Evolutionary conservation across 257 asterid species (phyloP), one percentile per base, ranked within the genome.

Genomic region (Lithospermum erythrorhizon): DNA sequence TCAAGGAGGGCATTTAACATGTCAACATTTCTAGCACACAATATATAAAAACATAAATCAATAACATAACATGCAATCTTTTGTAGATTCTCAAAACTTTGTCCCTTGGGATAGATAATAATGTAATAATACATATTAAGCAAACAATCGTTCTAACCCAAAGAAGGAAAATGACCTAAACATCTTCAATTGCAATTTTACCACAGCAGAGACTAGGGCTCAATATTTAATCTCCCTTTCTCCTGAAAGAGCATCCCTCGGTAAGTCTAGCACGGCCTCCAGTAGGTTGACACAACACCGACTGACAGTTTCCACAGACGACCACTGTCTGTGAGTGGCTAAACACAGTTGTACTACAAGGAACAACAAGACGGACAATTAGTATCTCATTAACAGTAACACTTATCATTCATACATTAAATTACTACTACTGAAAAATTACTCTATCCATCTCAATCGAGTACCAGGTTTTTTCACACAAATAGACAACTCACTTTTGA

Each of bases 211-310:
- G 18, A 41, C 13, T 3, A 13, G 49, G 14, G 49, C 49, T 41
- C 47, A 5, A 41, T 41, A 14, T 0, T 22, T 30, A 56, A 56
- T 58, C 49, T 35, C 60, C 70, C 30, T 47, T 58, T 23, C 52
- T 20, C 71, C 71, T 67, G 41, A 58, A 67, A 30, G 71, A 59
- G 65, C 71, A 67, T 19, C 71, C 66, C 52, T 67, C 71, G 5
- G 71, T 67, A 10, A 67, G 61, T 13, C 61, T 67, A 48, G 61
- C 22, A 0, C 61, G 55, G 5, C 71, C 71, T 27, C 71, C 65
- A 2, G 66, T 67, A 11, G 71, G 71, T 59, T 67, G 71, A 59
- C 71, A 59, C 22, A 67, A 55, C 41, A 67, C 71, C 21, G 51
- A 53, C 60, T 59, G 65, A 59, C 71, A 67, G 24, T 48, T 65